phyloP scores from a whole-genome alignment of 1,284 basidiomycete genomes.

The Sphagnurus paluster region DNA sequence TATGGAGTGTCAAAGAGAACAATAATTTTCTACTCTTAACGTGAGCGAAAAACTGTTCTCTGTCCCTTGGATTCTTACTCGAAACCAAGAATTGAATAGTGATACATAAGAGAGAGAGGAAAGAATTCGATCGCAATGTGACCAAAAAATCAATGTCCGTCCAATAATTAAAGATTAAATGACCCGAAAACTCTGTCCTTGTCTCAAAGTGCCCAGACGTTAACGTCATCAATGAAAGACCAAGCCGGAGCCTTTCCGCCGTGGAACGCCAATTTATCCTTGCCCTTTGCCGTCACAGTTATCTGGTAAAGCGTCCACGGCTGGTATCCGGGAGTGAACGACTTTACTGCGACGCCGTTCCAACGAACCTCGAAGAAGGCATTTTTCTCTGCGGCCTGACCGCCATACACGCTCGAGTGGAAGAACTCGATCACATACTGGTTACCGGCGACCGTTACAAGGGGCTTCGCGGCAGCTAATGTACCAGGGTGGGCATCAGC shows the following conservation, averaged over 20 bases:
- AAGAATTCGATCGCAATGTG: too few species aligned
- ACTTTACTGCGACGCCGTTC: constrained; percentile 26
- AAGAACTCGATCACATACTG: constrained; percentile 29
- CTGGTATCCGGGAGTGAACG: constrained; percentile 20
- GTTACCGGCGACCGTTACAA: constrained; percentile 24
- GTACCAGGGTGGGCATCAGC: constrained; percentile 26
- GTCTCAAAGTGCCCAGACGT: constrained; percentile 20
- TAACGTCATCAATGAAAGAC: constrained; percentile 33
- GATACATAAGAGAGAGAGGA: too few species aligned
- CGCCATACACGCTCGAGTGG: constrained; percentile 25
- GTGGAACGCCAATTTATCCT: constrained; percentile 25
- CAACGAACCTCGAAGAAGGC: constrained; percentile 29
- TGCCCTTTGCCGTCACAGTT: constrained; percentile 22
- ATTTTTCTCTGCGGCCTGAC: constrained; percentile 18
- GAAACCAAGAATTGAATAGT: too few species aligned
- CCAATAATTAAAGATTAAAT: too few species aligned
- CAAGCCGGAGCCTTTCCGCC: constrained; percentile 31
- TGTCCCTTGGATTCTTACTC: too few species aligned
- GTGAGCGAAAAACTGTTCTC: too few species aligned
- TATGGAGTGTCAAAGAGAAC: too few species aligned
- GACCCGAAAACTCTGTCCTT: too few species aligned
- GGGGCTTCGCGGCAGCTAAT: constrained; percentile 20
- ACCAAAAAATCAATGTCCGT: too few species aligned
- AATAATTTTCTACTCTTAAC: too few species aligned
- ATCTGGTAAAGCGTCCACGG: constrained; percentile 24